Evolutionary conservation across 2,329 filamentous ascomycete species (phyloP).

Genomic region (Stromatinia cepivora): DNA sequence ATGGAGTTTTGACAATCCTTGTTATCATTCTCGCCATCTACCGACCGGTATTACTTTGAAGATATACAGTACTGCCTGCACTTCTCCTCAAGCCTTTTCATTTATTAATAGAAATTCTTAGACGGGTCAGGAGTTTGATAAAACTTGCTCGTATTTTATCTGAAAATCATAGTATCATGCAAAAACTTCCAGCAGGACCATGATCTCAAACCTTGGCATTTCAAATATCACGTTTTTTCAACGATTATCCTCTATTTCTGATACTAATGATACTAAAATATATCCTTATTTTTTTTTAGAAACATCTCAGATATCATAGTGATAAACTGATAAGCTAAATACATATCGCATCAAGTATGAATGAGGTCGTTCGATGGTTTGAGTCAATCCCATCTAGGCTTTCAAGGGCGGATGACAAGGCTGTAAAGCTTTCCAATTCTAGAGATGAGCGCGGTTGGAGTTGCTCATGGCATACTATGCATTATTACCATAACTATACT

Average conservation of each 20-base stretch:
- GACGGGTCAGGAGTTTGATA: background rate
- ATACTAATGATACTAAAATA: background rate
- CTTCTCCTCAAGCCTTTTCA: background rate
- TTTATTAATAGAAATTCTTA: constrained; percentile 12
- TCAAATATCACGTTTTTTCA: background rate
- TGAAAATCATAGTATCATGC: constrained; percentile 1
- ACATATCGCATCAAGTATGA: background rate
- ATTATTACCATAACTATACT: background rate
- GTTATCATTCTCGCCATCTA: background rate
- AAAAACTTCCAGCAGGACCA: constrained; percentile 4
- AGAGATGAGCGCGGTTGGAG: background rate
- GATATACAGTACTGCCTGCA: background rate
- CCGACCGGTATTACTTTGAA: background rate
- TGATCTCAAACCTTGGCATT: constrained; percentile 6
- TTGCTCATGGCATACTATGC: background rate
- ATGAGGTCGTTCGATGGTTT: background rate
- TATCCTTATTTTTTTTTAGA: background rate
- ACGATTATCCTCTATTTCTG: background rate
- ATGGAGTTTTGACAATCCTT: background rate
- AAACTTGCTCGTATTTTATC: background rate
- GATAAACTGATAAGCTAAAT: background rate
- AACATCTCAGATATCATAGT: background rate
- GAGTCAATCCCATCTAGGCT: background rate
- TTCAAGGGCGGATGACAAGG: background rate
- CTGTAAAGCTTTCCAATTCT: background rate